Conservation (phyloP, 202 grass and related monocot species). For the Cymbopogon flexuosus region DNA sequence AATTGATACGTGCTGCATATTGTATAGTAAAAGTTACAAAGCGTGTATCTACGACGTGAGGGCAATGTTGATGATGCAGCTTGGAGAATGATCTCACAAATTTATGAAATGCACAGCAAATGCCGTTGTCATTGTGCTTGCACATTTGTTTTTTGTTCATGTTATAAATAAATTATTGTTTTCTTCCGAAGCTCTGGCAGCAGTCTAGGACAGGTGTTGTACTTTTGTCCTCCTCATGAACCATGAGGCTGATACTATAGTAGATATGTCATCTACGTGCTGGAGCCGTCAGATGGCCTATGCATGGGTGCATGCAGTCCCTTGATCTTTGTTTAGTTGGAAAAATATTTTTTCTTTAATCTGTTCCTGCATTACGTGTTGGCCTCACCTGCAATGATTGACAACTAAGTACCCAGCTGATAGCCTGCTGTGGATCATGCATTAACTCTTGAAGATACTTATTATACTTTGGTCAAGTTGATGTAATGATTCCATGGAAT, state of each 20-base stretch:
- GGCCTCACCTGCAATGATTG: slow-evolving; percentile 43
- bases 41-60: slow-evolving; percentile 28
- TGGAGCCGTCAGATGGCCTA: background rate
- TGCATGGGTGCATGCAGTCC: slow-evolving; percentile 33
- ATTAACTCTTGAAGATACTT: background rate
- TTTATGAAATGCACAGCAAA: background rate
- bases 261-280: background rate
- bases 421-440: slow-evolving; percentile 14
- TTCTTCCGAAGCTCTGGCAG: background rate
- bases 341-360: background rate
- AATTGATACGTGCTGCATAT: background rate
- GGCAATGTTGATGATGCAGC: background rate
- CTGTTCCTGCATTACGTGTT: slow-evolving; percentile 34
- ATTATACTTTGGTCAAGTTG: slow-evolving; percentile 27
- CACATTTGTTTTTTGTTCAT: slow-evolving; percentile 25
- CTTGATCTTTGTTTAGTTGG: slow-evolving; percentile 13
- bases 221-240: slow-evolving; percentile 14
- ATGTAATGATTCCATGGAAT: background rate
- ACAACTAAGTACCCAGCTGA: slow-evolving; percentile 27
- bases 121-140: slow-evolving; percentile 7
- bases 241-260: background rate
- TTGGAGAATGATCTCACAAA: slow-evolving; percentile 34
- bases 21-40: background rate
- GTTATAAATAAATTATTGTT: slow-evolving; percentile 28
- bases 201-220: background rate